A percentile compares a stretch with the other conserved stretches of the same genome.
phyloP scores from a whole-genome alignment of 306 rosid species.

The Casuarina glauca region DNA sequence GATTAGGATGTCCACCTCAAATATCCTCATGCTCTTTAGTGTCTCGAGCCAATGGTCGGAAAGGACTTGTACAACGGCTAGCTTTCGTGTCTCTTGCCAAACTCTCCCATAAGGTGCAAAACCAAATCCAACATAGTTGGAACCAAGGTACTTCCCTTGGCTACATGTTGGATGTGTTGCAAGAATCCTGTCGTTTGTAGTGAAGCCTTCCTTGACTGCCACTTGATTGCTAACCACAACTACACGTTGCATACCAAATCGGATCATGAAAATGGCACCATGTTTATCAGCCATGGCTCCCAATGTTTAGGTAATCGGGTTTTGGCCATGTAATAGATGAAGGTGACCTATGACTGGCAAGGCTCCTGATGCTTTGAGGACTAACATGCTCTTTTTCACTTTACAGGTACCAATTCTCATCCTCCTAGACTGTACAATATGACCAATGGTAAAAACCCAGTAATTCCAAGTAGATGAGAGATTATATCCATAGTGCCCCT shows the following conservation, averaged over 20 bases:
- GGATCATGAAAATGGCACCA: conserved; percentile 30
- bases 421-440: conserved; percentile 19
- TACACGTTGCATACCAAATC: conserved; percentile 9
- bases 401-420: neutral
- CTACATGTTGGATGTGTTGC: conserved; percentile 8
- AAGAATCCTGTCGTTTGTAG: conserved; percentile 22
- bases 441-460: conserved; percentile 12
- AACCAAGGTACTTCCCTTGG: conserved; percentile 26
- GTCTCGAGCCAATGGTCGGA: conserved; percentile 19
- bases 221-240: conserved; percentile 36
- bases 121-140: conserved; percentile 27
- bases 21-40: neutral
- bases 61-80: conserved; percentile 26
- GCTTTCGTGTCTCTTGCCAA: conserved; percentile 24
- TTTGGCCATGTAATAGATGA: conserved; percentile 8
- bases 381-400: conserved; percentile 5
- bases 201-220: conserved; percentile 32
- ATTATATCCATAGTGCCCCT: conserved; percentile 9
- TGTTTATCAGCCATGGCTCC: conserved; percentile 25
- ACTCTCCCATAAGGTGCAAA: conserved; percentile 15
- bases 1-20: conserved; percentile 17
- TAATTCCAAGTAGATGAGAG: conserved; percentile 19
- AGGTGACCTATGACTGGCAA: conserved; percentile 32
- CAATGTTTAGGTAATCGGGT: conserved; percentile 13
- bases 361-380: conserved; percentile 28